Conservation (phyloP, 352 stramenopile genomes). For the Thraustochytrium sp. region DNA sequence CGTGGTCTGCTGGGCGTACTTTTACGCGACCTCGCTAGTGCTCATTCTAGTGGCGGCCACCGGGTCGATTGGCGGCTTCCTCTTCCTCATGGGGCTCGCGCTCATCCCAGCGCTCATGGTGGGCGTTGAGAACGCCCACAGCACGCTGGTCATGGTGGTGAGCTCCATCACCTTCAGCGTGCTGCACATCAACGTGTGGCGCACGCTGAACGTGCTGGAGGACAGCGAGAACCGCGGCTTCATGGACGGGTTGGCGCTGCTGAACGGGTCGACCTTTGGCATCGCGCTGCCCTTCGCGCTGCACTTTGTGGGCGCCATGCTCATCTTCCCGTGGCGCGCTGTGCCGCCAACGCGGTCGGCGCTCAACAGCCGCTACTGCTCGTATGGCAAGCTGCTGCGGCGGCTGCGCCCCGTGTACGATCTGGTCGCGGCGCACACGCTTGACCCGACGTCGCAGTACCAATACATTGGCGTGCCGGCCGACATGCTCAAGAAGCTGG, state of each 20-base stretch:
- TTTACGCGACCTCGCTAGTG: not conserved
- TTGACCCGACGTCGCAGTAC: not conserved
- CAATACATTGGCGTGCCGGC: not conserved
- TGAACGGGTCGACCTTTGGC: not conserved
- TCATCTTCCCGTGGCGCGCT: slow-evolving; percentile 27
- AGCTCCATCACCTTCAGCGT: not conserved
- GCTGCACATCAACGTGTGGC: not conserved
- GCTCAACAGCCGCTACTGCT: not conserved
- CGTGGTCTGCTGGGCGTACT: not conserved
- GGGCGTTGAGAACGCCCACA: not conserved
- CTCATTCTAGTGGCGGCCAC: not conserved
- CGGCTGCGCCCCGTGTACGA: not conserved
- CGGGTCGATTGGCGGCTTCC: not conserved
- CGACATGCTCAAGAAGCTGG: not conserved
- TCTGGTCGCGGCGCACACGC: not conserved
- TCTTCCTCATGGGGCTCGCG: not conserved
- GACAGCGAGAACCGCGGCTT: not conserved
- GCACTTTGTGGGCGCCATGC: not conserved
- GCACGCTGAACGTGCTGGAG: not conserved
- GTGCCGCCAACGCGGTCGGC: not conserved
- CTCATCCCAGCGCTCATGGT: not conserved
- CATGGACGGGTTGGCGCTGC: not conserved
- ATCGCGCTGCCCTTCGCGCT: not conserved
- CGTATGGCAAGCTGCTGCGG: not conserved
- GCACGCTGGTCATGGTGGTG: not conserved